Base-by-base conservation (phyloP, 352 stramenopile species). In the Globisporangium heterothallicum region DNA sequence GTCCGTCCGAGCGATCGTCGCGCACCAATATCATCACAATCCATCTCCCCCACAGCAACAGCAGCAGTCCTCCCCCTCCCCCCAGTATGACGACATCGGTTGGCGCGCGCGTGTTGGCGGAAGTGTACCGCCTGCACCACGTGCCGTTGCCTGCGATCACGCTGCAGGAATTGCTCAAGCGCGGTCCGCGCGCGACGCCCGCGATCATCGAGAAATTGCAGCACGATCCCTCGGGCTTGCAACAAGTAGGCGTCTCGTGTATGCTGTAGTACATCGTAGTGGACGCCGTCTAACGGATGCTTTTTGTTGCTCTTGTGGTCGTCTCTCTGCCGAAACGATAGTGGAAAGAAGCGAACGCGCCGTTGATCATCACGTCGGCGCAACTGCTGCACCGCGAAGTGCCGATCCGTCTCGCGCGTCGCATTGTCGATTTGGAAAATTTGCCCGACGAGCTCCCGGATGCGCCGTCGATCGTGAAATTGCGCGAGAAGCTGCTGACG, bases 391-490 rank as follows among this genome's bases (percentile, higher is more conserved):
- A 92, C 52, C 74, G 72, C 32, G 78, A 92, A 48, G 81, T 86
- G 40, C 81, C 81, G 18, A 92, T 92, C 61, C 81, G 81, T 16
- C 67, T 92, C 44, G 78, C 81, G 22, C 74, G 82, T 12, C 82
- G 82, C 40, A 88, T 92, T 43, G 82, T 92, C 35, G 82, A 92
- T 61, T 62, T 92, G 6, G 82, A 92, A 59, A 92, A 90, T 56
- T 56, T 92, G 35, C 78, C 81, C 36, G 75, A 76, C 34, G 76
- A 83, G 16, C 68, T 92, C 41, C 76, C 78, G 8, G 59, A 77
- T 24, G 71, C 76, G 25, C 56, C 66, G 22, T 66, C 75, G 53
- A 86, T 92, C 46, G 49, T 86, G 48, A 77, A 63, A 36, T 54
- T 90, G 21, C 78, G 82, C 19, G 64, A 88, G 42, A 58, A 76